Conservation (phyloP, 441 rosid species). For the Capsella rubella region DNA sequence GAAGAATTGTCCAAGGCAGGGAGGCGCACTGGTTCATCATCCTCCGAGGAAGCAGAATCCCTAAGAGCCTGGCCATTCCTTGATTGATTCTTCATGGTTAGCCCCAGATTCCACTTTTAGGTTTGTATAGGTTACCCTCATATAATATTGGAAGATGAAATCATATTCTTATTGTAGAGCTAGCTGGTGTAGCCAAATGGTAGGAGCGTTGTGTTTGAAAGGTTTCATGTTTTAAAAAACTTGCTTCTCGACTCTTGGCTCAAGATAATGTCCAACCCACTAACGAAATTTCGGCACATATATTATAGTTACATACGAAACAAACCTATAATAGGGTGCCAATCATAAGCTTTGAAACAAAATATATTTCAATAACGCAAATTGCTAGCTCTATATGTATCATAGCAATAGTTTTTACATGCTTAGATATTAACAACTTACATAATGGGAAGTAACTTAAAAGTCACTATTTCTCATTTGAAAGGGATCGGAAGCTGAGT, state of each 20-base stretch:
- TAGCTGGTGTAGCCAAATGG: not conserved
- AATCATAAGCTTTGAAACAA: not conserved
- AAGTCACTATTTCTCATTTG: no score
- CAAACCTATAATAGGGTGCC: not conserved
- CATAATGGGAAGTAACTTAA: not conserved
- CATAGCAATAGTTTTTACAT: not conserved
- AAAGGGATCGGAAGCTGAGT: not conserved
- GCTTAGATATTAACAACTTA: not conserved
- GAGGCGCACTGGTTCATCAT: no score
- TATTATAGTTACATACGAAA: not conserved
- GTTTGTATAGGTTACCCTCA: no score
- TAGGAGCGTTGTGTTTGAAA: constrained; percentile 1
- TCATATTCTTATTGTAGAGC: constrained; percentile 3
- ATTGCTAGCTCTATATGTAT: no score
- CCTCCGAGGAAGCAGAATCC: no score
- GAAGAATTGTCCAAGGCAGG: no score
- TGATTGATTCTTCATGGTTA: no score
- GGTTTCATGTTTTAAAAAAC: constrained; percentile 2
- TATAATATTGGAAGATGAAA: not conserved
- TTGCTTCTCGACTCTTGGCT: constrained; percentile 39
- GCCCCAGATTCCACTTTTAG: no score
- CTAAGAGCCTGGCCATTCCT: no score
- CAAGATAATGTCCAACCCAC: constrained; percentile 27
- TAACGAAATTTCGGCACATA: constrained; percentile 11
- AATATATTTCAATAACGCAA: not conserved